Percentiles rank a stretch among this genome's conserved stretches.
phyloP scores from a whole-genome alignment of 2,329 filamentous ascomycete species.

The Arthrobotrys sphaeroides region DNA sequence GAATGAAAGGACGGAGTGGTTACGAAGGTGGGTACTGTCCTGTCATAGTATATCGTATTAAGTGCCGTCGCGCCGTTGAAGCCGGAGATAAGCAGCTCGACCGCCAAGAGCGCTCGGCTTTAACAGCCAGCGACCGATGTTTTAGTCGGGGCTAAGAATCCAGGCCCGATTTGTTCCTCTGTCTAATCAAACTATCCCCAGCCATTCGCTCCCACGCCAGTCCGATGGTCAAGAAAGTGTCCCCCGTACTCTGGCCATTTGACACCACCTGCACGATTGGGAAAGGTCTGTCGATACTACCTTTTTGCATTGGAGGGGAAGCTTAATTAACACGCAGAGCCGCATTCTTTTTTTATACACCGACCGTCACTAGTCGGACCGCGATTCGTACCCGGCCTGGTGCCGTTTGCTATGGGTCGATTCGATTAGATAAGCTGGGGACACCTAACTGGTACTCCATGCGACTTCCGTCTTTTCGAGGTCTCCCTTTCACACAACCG shows the following conservation, averaged over 20 bases:
- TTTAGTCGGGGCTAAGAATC: slow-evolving; percentile 8
- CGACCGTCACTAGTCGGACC: too few relatives aligned
- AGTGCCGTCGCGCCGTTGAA: slow-evolving; percentile 13
- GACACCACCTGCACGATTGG: neutral
- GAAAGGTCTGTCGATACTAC: neutral
- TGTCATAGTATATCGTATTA: too few relatives aligned
- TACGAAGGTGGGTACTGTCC: too few relatives aligned
- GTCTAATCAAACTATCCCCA: neutral
- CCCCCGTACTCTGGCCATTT: too few relatives aligned
- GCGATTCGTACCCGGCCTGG: slow-evolving; percentile 4
- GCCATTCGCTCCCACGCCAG: too few relatives aligned
- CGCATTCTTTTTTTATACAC: neutral
- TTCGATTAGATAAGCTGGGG: slow-evolving; percentile 17
- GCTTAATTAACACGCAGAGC: slow-evolving; percentile 5
- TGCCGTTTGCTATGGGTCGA: slow-evolving; percentile 2
- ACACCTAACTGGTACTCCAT: slow-evolving; percentile 5
- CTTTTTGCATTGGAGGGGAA: neutral
- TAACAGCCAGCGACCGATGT: slow-evolving; percentile 11
- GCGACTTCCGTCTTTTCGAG: neutral
- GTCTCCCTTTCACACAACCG: too few relatives aligned
- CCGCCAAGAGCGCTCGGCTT: neutral
- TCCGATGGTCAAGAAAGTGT: too few relatives aligned
- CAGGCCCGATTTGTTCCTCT: neutral
- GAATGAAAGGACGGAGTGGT: neutral
- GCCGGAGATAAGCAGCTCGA: slow-evolving; percentile 26